These are phyloP conservation scores for Penicillium brasilianum DNA, from an alignment of 2,329 filamentous ascomycete species.

Conservation along the genomic window DNA sequence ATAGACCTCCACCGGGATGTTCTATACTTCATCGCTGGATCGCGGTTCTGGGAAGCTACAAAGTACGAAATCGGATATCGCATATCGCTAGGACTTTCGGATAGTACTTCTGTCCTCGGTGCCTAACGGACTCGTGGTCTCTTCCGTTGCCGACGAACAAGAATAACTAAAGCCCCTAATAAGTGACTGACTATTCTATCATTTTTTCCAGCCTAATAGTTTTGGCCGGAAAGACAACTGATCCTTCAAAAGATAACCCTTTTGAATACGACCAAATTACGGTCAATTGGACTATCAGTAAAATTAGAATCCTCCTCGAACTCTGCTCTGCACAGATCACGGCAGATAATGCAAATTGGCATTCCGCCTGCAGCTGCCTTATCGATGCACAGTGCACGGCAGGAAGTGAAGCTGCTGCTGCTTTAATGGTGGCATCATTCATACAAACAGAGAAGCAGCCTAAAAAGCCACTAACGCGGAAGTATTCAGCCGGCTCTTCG, in stretches of 20 bases:
- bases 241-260: not conserved
- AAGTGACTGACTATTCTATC: too few relatives aligned
- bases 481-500: conserved; percentile 2
- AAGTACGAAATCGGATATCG: not conserved
- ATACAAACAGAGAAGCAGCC: not conserved
- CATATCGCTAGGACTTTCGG: not conserved
- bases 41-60: not conserved
- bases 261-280: not conserved
- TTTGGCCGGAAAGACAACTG: too few relatives aligned
- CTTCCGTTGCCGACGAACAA: not conserved
- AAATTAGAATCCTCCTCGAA: not conserved
- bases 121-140: not conserved
- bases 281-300: not conserved
- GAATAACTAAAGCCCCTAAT: too few relatives aligned
- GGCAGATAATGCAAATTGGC: conserved; percentile 30
- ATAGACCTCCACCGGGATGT: not conserved
- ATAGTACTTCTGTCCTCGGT: not conserved
- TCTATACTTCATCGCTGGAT: conserved; percentile 3
- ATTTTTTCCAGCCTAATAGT: too few relatives aligned
- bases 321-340: conserved; percentile 8
- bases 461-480: not conserved
- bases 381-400: conserved; percentile 14
- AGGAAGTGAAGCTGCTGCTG: not conserved
- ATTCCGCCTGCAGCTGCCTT: conserved; percentile 29
- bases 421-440: too few relatives aligned